Evolutionary conservation across 2,329 filamentous ascomycete genomes (phyloP).

Genomic region (Fusarium goolgardi): DNA sequence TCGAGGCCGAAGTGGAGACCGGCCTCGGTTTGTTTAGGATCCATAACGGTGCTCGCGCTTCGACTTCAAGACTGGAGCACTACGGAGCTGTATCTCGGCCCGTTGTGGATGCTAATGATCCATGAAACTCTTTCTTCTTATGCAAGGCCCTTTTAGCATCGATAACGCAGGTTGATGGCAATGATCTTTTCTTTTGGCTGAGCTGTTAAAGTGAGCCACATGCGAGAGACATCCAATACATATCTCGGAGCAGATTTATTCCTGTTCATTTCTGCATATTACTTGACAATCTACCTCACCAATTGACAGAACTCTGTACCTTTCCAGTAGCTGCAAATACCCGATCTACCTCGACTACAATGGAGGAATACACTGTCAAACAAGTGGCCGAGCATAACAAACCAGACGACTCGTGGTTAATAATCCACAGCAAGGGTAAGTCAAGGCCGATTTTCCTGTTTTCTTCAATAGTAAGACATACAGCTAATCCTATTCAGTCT

Average conservation of each 20-base stretch:
- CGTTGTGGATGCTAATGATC: background rate
- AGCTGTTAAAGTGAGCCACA: too few relatives aligned
- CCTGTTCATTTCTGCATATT: background rate
- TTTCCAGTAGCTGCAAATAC: background rate
- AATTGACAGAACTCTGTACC: too few relatives aligned
- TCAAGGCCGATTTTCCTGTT: rapidly evolving
- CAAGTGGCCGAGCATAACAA: slow-evolving; percentile 18
- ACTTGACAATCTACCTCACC: rapidly evolving
- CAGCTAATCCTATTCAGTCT: slow-evolving; percentile 56
- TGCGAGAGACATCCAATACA: too few relatives aligned
- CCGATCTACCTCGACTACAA: rapidly evolving
- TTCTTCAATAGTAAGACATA: rapidly evolving
- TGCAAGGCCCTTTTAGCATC: background rate
- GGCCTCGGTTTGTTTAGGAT: slow-evolving; percentile 1
- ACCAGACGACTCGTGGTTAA: background rate
- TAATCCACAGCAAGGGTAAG: slow-evolving; percentile 8
- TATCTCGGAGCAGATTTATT: background rate
- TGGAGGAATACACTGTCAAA: slow-evolving; percentile 9
- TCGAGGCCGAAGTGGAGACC: background rate
- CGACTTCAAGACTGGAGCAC: background rate
- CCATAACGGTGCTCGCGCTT: slow-evolving; percentile 12
- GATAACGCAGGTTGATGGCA: background rate
- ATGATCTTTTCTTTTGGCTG: background rate
- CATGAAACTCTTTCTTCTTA: background rate
- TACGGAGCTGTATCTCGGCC: slow-evolving; percentile 5